Percentiles rank a stretch among this genome's conserved stretches.
Evolutionary conservation across 164 flowering plant species (phyloP).

Genomic region (Cinnamomum chago): DNA sequence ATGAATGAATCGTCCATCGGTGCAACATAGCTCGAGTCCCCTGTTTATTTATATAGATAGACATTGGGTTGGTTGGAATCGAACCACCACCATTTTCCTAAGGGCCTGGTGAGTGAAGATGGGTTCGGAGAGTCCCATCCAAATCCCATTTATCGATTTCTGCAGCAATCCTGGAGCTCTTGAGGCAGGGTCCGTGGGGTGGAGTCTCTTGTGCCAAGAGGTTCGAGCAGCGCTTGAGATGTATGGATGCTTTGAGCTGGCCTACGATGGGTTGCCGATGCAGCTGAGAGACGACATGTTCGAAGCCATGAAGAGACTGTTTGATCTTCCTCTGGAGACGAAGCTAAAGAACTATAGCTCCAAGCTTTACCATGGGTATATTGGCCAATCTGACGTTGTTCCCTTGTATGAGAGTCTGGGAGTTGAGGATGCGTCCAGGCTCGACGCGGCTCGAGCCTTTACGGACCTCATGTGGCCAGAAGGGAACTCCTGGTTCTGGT

Average conservation of each 20-base stretch:
- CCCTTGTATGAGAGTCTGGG: slow-evolving; percentile 51
- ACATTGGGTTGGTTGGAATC: background rate
- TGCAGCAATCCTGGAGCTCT: background rate
- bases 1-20: background rate
- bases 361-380: slow-evolving; percentile 41
- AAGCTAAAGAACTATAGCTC: slow-evolving; percentile 32
- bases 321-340: slow-evolving; percentile 52
- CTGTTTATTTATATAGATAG: background rate
- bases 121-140: slow-evolving; percentile 2
- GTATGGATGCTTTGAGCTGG: slow-evolving; percentile 40
- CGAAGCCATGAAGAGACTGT: slow-evolving; percentile 28
- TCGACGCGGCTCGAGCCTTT: slow-evolving; percentile 25
- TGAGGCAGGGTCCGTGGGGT: slow-evolving; percentile 19
- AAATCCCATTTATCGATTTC: slow-evolving; percentile 25
- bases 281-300: slow-evolving; percentile 28
- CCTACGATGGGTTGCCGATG: slow-evolving; percentile 19
- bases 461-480: slow-evolving; percentile 60
- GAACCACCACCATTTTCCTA: background rate
- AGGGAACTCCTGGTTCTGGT: slow-evolving; percentile 51
- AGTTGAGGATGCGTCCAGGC: slow-evolving; percentile 28
- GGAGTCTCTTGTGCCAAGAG: slow-evolving; percentile 18
- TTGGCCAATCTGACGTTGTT: slow-evolving; percentile 23
- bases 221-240: slow-evolving; percentile 42
- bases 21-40: background rate
- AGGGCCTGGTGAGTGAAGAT: background rate